Evolutionary conservation across 192 early-diverging fungal species (phyloP), one percentile per base, ranked within the genome.

Genomic region (Chytriomyces sp.): DNA sequence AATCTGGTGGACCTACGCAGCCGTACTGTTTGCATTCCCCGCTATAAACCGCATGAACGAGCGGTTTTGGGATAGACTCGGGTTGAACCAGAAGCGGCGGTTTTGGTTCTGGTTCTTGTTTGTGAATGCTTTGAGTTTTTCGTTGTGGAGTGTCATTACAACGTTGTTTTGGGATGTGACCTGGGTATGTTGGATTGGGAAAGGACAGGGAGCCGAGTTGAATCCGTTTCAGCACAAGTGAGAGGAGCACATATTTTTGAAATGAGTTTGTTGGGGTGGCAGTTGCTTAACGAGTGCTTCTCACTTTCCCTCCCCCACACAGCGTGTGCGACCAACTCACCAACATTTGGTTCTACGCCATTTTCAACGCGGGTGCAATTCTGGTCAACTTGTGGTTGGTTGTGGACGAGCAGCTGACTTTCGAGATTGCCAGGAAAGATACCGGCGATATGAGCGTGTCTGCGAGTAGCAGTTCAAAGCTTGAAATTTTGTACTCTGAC

Each of bases 131-230:
- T 24, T 47, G 62, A 46, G 59, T 44, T 47, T 75, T 1, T 13
- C 44, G 7, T 1, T 64, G 45, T 75, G 73, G 73, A 16, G 20
- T 44, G 73, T 75, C 48, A 75, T 75, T n/a, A 75, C 73, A 24
- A 75, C 73, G 6, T 49, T 75, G 49, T 75, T 75, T 53, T 75
- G 73, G 73, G 73, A 75, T 66, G 63, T 66, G 0, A 75, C 73
- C 4, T 75, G 73, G 73, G 64, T 75, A 4, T 75, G 73, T 48
- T 75, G 73, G 73, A 75, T 75, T 26, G 73, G 48, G 8, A 46
- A 20, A 48, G 73, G 73, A 6, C 20, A 64, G 46, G 73, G 73
- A 3, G 73, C 73, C 13, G 73, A 75, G 3, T 43, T 75, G 73
- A 75, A 75, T 65, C 73, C 73, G 45, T 75, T 57, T 57, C 53